Conservation (phyloP, 805 yeast genomes). For the Limtongia smithiae region DNA sequence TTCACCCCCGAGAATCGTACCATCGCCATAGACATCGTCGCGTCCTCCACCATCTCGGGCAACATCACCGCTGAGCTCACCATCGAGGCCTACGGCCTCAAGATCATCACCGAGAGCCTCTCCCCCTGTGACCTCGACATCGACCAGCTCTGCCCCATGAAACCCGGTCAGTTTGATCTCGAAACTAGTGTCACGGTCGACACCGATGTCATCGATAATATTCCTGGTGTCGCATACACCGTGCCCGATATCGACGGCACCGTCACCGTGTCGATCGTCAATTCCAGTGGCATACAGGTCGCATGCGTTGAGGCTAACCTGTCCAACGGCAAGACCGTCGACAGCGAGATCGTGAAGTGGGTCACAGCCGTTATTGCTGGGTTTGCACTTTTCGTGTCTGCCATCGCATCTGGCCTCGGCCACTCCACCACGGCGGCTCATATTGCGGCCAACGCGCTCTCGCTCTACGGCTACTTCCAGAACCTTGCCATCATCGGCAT, state of each 20-base stretch:
- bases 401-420: conserved; percentile 80
- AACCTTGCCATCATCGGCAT: conserved; percentile 84
- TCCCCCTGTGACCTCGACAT: conserved; percentile 63
- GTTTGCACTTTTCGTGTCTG: conserved; percentile 81
- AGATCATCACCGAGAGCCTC: conserved; percentile 51
- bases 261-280: conserved; percentile 67
- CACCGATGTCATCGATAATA: conserved; percentile 43
- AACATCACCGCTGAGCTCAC: conserved; percentile 63
- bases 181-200: conserved; percentile 48
- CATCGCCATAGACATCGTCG: conserved; percentile 65
- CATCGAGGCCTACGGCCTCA: conserved; percentile 77
- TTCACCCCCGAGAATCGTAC: conserved; percentile 64
- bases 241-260: conserved; percentile 94
- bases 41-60: conserved; percentile 72
- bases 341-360: conserved; percentile 90
- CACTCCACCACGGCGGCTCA: conserved; percentile 93
- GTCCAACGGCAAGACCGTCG: conserved; percentile 88
- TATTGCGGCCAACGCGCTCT: conserved; percentile 92
- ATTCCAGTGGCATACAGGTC: conserved; percentile 43
- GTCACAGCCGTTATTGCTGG: conserved; percentile 92
- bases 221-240: conserved; percentile 84
- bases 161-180: conserved; percentile 82
- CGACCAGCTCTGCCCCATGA: conserved; percentile 69
- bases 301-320: conserved; percentile 92
- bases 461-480: conserved; percentile 91